Conservation (phyloP, 352 stramenopile species). For the Phytopythium montanum region DNA sequence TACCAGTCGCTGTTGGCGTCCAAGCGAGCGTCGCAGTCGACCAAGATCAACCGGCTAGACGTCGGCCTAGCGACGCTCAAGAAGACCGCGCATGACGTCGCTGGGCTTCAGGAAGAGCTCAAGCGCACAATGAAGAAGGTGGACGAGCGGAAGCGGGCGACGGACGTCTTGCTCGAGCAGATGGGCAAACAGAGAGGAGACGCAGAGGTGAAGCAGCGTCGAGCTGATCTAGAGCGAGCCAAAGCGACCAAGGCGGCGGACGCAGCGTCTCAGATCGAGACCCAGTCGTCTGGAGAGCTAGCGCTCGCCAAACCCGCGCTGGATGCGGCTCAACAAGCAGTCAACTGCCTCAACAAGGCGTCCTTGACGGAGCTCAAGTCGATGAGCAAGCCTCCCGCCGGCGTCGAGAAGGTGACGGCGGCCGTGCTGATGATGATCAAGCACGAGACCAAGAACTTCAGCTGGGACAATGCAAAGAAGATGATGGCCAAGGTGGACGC, state of each 20-base stretch:
- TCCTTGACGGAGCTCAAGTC: constrained; percentile 87
- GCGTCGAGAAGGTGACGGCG: constrained; percentile 89
- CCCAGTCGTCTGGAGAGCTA: constrained; percentile 66
- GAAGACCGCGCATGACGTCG: constrained; percentile 79
- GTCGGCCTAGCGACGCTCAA: constrained; percentile 81
- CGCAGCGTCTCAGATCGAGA: constrained; percentile 59
- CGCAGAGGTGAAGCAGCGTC: constrained; percentile 83
- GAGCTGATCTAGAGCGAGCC: constrained; percentile 71
- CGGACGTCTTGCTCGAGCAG: constrained; percentile 83
- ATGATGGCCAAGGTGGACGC: constrained; percentile 95
- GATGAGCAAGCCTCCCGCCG: constrained; percentile 83
- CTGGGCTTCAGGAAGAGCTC: constrained; percentile 77
- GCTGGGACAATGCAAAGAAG: constrained; percentile 94
- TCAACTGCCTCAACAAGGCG: constrained; percentile 89
- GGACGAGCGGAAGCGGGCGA: constrained; percentile 87
- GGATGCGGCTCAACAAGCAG: constrained; percentile 77
- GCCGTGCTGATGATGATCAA: constrained; percentile 92
- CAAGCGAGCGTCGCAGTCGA: constrained; percentile 50
- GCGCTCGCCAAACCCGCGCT: constrained; percentile 79
- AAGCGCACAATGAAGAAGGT: constrained; percentile 89
- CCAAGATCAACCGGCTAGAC: constrained; percentile 79
- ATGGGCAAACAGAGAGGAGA: constrained; percentile 89
- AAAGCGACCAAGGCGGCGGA: constrained; percentile 73
- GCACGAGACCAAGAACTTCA: constrained; percentile 92
- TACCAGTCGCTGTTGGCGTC: constrained; percentile 76